Base-by-base conservation (phyloP, 2,329 filamentous ascomycete genomes). In the Alternaria arbusti region DNA sequence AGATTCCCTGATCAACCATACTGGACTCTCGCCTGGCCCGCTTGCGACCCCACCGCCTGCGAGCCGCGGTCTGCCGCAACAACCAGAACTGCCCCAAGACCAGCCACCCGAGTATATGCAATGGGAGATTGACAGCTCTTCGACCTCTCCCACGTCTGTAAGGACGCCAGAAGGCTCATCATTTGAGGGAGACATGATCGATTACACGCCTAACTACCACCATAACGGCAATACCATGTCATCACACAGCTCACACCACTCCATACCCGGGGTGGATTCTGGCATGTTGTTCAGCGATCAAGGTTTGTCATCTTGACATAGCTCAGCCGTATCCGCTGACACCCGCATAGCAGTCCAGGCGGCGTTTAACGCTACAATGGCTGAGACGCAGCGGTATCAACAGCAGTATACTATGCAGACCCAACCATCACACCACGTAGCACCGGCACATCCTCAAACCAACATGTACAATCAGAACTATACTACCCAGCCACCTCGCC, bases 61-160 rank as follows among this genome's bases (percentile, higher is more conserved):
- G 54, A 78, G 74, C 65, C 77, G 75, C 56, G 65, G 75, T 55
- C 64, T 68, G 23, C 79, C 78, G 12, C 75, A 75, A 63, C 73
- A 69, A 25, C 75, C 74, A 56, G 71, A 75, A 28, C 67, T 67
- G 12, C 58, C 63, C 17, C 71, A 67, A n/a, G 73, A 75, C n/a
- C 71, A 76, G 15, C 46, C 59, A 15, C 74, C 73, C 20, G 76
- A 79, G 36, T 70, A 74, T 47, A 72, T 77, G 66, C 58, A 71
- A 55, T 78, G 70, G 68, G 74, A 78, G 57, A 70, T 76, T 70
- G 72, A 66, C 54, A 79, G 76, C 55, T 64, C 69, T 8, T 80
- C 78, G n/a, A 70, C 74, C 52, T 80, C 78, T 44, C 76, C 77
- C 8, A 78, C 73, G 12, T 78, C 76, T 62, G 72, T 78, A 20